phyloP scores from a whole-genome alignment of 257 asterid genomes.

The Scutellaria barbata region DNA sequence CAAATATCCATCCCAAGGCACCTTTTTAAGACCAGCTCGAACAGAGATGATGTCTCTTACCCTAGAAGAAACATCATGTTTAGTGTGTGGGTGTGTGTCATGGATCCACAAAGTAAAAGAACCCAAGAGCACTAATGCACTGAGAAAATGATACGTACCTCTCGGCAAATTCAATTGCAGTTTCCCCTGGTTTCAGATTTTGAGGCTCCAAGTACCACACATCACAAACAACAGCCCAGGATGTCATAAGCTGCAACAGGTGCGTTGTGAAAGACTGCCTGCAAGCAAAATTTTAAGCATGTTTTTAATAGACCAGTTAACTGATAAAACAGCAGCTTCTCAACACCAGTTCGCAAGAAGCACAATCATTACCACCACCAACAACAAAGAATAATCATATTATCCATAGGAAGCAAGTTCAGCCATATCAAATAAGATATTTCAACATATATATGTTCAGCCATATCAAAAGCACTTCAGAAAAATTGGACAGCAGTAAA shows the following conservation, averaged over 20 bases:
- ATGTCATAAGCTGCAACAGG: constrained; percentile 97
- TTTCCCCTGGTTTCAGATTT: constrained; percentile 84
- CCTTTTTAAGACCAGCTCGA: constrained; percentile 65
- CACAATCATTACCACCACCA: background rate
- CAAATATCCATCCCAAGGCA: constrained; percentile 63
- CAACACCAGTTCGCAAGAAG: background rate
- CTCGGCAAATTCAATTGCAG: constrained; percentile 95
- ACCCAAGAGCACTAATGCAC: constrained; percentile 12
- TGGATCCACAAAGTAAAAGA: constrained; percentile 8
- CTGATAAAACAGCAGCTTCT: constrained; percentile 7
- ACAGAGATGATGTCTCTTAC: constrained; percentile 92
- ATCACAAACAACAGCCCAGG: constrained; percentile 99
- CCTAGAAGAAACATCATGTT: constrained; percentile 49
- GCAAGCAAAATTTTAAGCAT: constrained; percentile 36
- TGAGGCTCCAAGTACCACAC: constrained; percentile 99
- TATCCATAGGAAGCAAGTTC: constrained; percentile 15
- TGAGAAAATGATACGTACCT: constrained; percentile 49
- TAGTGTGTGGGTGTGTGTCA: background rate
- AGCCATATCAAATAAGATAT: constrained; percentile 9
- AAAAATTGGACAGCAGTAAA: background rate
- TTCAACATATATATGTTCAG: constrained; percentile 20
- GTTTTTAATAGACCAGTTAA: constrained; percentile 5
- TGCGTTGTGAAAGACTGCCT: constrained; percentile 95
- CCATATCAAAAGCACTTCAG: constrained; percentile 9
- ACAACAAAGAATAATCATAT: background rate